Evolutionary conservation across 2,329 filamentous ascomycete genomes (phyloP).

Genomic region (Colletotrichum spinosum): DNA sequence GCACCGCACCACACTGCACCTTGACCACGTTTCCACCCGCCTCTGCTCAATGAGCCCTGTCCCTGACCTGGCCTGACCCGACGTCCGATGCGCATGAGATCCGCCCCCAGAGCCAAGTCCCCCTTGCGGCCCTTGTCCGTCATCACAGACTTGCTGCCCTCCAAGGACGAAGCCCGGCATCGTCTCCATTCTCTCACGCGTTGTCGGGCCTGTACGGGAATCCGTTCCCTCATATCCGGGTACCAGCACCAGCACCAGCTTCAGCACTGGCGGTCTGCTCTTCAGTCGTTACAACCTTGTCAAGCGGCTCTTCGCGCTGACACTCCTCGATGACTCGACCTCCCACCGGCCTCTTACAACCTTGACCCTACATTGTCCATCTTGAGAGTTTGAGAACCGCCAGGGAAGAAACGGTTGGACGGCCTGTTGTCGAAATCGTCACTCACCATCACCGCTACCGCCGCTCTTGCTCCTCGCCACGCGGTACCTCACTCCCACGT

Average conservation of each 20-base stretch:
- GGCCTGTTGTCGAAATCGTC: conserved; percentile 20
- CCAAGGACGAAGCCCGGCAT: conserved; percentile 24
- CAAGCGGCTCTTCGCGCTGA: conserved; percentile 33
- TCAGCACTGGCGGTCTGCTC: background rate
- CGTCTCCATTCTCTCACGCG: conserved; percentile 32
- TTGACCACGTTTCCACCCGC: conserved; percentile 29
- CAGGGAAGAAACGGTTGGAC: conserved; percentile 20
- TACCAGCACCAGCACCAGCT: background rate
- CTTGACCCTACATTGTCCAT: conserved; percentile 25
- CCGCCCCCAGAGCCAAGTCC: conserved; percentile 36
- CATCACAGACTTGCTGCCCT: conserved; percentile 27
- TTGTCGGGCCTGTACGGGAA: conserved; percentile 29
- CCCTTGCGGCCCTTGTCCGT: conserved; percentile 27
- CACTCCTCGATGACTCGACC: conserved; percentile 36
- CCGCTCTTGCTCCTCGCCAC: conserved; percentile 27
- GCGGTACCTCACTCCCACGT: conserved; percentile 1
- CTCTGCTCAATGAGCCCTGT: conserved; percentile 29
- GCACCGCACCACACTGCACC: conserved; percentile 1
- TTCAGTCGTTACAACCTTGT: conserved; percentile 31
- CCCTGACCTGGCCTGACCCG: conserved; percentile 32
- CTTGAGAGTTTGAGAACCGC: background rate
- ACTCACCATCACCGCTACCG: conserved; percentile 23
- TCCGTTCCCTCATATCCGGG: conserved; percentile 26
- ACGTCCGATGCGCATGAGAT: conserved; percentile 36
- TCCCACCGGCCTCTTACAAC: conserved; percentile 23